A percentile compares a stretch with the other conserved stretches of the same genome.
Conservation (phyloP, 2,329 filamentous ascomycete genomes). For the Beauveria brongniartii region DNA sequence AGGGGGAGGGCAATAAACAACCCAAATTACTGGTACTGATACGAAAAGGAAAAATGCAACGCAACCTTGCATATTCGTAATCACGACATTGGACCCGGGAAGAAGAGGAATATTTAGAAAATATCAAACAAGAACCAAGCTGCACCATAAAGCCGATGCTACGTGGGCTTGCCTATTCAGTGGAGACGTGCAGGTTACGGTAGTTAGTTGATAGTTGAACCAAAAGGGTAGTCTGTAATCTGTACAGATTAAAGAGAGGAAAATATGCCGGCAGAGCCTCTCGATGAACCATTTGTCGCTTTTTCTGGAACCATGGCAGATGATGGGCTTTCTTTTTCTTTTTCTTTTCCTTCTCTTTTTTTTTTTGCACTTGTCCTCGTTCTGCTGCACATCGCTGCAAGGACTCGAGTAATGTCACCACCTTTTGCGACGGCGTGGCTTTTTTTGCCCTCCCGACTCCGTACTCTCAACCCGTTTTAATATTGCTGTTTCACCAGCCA, state of each 20-base stretch:
- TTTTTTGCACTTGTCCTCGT: not conserved
- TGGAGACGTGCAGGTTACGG: not conserved
- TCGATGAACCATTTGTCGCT: too few species aligned
- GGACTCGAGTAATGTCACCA: conserved; percentile 10
- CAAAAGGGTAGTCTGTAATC: too few species aligned
- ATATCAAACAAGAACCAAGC: not conserved
- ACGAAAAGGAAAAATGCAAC: too few species aligned
- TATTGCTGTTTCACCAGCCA: not conserved
- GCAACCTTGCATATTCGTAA: too few species aligned
- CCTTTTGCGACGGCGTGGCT: not conserved
- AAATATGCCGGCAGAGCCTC: too few species aligned
- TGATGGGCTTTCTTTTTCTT: not conserved
- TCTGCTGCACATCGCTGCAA: not conserved
- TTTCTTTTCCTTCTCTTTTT: not conserved
- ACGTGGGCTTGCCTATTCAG: conserved; percentile 8
- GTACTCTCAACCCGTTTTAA: not conserved
- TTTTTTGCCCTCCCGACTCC: not conserved
- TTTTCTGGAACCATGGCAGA: not conserved
- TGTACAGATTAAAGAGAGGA: not conserved
- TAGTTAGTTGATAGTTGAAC: not conserved
- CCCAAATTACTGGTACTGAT: too few species aligned
- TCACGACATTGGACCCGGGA: not conserved
- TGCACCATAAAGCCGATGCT: not conserved
- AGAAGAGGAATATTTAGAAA: not conserved
- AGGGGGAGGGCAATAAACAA: too few species aligned